Percentiles rank a stretch among this genome's conserved stretches.
phyloP scores from a whole-genome alignment of 441 rosid genomes.

The Melastoma candidum region DNA sequence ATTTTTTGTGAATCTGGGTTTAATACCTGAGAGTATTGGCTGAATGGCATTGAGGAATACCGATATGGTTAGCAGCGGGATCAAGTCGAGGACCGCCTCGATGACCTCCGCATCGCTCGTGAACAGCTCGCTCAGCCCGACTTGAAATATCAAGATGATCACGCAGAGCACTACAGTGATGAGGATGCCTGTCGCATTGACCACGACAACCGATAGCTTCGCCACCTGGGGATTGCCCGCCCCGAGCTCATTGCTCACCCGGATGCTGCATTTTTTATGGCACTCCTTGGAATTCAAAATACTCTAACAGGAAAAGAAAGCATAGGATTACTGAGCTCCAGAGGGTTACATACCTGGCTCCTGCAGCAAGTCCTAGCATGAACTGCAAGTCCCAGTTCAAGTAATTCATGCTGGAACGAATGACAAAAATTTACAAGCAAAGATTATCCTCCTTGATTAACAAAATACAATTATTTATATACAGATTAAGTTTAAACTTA shows the following conservation, averaged over 20 bases:
- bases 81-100: slow-evolving; percentile 46
- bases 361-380: slow-evolving; percentile 81
- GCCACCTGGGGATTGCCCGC: slow-evolving; percentile 66
- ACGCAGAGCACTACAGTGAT: slow-evolving; percentile 40
- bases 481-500: no score
- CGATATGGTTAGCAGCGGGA: slow-evolving; percentile 68
- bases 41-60: slow-evolving; percentile 72
- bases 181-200: slow-evolving; percentile 40
- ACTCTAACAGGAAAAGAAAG: no score
- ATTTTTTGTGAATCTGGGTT: no score
- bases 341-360: slow-evolving; percentile 38
- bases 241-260: slow-evolving; percentile 80
- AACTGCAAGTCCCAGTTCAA: slow-evolving; percentile 85
- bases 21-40: slow-evolving; percentile 72
- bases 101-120: slow-evolving; percentile 47
- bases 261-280: slow-evolving; percentile 28
- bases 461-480: no score
- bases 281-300: no score
- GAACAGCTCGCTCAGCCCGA: slow-evolving; percentile 53
- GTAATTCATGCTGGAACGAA: slow-evolving; percentile 51
- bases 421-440: no score
- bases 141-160: slow-evolving; percentile 34
- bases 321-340: no score
- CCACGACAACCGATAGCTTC: slow-evolving; percentile 57
- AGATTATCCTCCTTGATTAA: no score